Conservation (phyloP, 1,284 basidiomycete species). For the Singerocomus rubriflavus region DNA sequence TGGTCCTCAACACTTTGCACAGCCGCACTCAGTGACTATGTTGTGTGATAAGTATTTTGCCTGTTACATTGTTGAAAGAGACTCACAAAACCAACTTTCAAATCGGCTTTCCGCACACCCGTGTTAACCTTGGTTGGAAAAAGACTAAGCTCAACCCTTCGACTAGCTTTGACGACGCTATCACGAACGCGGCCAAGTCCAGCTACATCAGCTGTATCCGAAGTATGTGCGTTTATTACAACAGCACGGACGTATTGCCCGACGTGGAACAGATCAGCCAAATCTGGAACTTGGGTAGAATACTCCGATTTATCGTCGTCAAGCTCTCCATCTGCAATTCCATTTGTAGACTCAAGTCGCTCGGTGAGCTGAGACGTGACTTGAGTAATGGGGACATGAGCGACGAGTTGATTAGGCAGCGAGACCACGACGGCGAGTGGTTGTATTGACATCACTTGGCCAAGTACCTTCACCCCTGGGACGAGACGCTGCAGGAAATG, state of each 20-base stretch:
- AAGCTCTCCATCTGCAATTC: conserved; percentile 42
- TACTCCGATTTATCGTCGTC: conserved; percentile 43
- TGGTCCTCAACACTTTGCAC: conserved; percentile 92
- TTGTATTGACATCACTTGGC: conserved; percentile 83
- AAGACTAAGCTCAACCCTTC: conserved; percentile 86
- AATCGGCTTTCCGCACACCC: conserved; percentile 77
- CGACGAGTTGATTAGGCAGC: conserved; percentile 92
- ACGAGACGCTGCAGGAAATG: conserved; percentile 61
- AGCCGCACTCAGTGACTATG: conserved; percentile 69
- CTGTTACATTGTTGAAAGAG: background rate
- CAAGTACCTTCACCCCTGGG: conserved; percentile 84
- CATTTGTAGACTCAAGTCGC: conserved; percentile 61
- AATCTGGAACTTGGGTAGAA: conserved; percentile 53
- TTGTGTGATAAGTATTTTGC: conserved; percentile 3
- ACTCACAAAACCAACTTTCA: conserved; percentile 74
- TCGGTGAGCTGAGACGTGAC: conserved; percentile 84
- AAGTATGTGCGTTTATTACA: conserved; percentile 64
- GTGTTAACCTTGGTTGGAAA: conserved; percentile 84
- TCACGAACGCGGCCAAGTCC: conserved; percentile 61
- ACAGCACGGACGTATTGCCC: conserved; percentile 87
- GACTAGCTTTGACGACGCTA: conserved; percentile 62
- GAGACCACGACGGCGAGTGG: conserved; percentile 92
- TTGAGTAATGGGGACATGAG: conserved; percentile 93
- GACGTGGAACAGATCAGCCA: conserved; percentile 73
- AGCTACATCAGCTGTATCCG: conserved; percentile 57